Base-by-base conservation (phyloP, 2,329 filamentous ascomycete species). In the Passalora sequoiae region DNA sequence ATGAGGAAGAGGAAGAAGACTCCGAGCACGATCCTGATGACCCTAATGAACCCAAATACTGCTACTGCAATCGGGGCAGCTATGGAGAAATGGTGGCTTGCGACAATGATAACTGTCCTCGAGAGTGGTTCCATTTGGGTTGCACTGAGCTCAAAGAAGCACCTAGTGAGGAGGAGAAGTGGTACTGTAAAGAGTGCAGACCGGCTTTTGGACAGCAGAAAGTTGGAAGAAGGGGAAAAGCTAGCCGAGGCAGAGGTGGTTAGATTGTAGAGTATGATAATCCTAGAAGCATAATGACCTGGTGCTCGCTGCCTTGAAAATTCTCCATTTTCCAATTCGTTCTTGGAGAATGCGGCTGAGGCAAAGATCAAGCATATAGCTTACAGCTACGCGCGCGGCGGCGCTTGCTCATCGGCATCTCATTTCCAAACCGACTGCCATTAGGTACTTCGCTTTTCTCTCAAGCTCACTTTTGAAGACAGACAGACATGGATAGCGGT, bases 41-140 rank as follows among this genome's bases (percentile, higher is more conserved):
- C 53, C 74, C 60, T 0, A 51, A 80, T 58, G 77, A 79, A 49
- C 77, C 76, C 48, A 74, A 77, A 29, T 83, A 83, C 59, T 83
- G 80, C 63, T 80, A 79, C 52, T 83, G 80, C 58, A 77, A 78
- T 38, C 76, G 77, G 50, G 78, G 81, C 27, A 78, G 73, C 50
- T 81, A 81, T 57, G 80, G 80, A 13, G 77, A 81, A 57, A 83
- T 83, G 80, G 76, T 83, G 29, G 80, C 77, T 9, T 83, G 80
- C 57, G 80, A 83, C 60, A 82, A 83, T 58, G 76, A 80, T 27
- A 68, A 72, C 44, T 83, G 80, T 64, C 72, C 75, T 9, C 74
- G 77, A 50, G 78, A 83, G 60, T 83, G 80, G 80, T 83, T 83
- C 62, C 80, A 83, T 68, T 72, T 81, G 61, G 76, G 73, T 29